Conservation (phyloP, 768 basidiomycete species). For the Trametes elegans region DNA sequence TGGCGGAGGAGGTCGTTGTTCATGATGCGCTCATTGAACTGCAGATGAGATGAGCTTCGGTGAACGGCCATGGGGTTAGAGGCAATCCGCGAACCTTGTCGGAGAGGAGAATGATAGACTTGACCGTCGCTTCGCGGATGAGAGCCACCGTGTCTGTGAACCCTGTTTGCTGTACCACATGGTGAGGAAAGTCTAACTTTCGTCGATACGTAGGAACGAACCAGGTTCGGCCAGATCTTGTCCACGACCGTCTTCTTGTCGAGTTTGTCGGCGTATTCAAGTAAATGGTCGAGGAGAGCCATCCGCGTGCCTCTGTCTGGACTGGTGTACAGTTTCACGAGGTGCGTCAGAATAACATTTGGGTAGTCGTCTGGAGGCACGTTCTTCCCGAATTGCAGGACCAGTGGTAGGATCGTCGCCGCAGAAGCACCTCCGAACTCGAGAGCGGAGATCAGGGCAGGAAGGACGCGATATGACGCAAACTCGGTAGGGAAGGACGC, state of each 20-base stretch:
- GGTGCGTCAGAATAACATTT: slow-evolving; percentile 65
- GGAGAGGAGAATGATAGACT: slow-evolving; percentile 79
- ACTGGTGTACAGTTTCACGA: slow-evolving; percentile 82
- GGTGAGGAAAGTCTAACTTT: too few relatives aligned
- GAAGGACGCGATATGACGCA: slow-evolving; percentile 80
- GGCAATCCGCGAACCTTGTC: slow-evolving; percentile 57
- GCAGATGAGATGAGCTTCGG: background rate
- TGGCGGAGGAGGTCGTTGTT: slow-evolving; percentile 96
- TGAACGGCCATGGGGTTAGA: too few relatives aligned
- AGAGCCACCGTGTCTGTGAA: slow-evolving; percentile 93
- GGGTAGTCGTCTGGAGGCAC: slow-evolving; percentile 70
- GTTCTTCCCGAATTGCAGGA: slow-evolving; percentile 75
- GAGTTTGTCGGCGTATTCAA: slow-evolving; percentile 82
- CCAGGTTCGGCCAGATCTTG: slow-evolving; percentile 91
- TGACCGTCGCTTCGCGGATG: slow-evolving; percentile 92
- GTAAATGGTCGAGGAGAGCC: slow-evolving; percentile 85
- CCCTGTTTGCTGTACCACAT: slow-evolving; percentile 90
- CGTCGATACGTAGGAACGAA: too few relatives aligned
- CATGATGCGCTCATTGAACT: slow-evolving; percentile 88
- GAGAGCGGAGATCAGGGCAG: slow-evolving; percentile 75
- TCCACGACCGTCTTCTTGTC: slow-evolving; percentile 84
- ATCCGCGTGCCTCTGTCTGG: slow-evolving; percentile 93
- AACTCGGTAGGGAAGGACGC: slow-evolving; percentile 86
- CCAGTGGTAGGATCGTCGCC: slow-evolving; percentile 75
- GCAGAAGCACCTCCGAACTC: slow-evolving; percentile 76